Conservation (phyloP, 2,329 filamentous ascomycete species). For the Verticillium albo-atrum region DNA sequence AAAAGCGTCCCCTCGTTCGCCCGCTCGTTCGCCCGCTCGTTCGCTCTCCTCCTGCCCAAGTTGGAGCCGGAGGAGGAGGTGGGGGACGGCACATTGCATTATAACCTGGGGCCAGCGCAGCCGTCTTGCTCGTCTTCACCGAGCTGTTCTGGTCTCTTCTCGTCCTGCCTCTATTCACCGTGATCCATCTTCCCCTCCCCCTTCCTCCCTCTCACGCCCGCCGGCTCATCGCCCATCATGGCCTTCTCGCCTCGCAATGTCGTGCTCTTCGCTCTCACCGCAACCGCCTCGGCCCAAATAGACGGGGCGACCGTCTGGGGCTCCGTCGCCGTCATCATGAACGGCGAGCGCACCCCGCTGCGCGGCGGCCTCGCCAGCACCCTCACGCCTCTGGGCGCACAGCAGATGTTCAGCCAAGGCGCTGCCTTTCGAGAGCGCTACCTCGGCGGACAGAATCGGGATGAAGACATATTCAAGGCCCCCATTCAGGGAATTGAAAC, state of each 20-base stretch:
- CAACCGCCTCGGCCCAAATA: not conserved
- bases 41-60: not conserved
- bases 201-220: not conserved
- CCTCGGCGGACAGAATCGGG: conserved; percentile 20
- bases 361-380: conserved; percentile 19
- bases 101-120: not conserved
- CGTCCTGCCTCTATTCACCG: not conserved
- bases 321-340: conserved; percentile 41
- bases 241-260: not conserved
- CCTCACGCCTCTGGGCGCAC: conserved; percentile 49
- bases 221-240: not conserved
- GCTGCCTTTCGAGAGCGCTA: conserved; percentile 45
- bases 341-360: conserved; percentile 50
- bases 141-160: not conserved
- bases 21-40: not conserved
- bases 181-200: too few relatives aligned
- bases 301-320: conserved; percentile 38
- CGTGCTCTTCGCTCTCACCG: not conserved
- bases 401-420: conserved; percentile 47
- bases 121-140: not conserved
- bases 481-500: conserved; percentile 37
- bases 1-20: not conserved
- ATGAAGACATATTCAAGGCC: not conserved
- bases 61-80: not conserved
- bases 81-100: not conserved